Conservation (phyloP, 1,284 basidiomycete genomes). For the Ustilago bromivora region DNA sequence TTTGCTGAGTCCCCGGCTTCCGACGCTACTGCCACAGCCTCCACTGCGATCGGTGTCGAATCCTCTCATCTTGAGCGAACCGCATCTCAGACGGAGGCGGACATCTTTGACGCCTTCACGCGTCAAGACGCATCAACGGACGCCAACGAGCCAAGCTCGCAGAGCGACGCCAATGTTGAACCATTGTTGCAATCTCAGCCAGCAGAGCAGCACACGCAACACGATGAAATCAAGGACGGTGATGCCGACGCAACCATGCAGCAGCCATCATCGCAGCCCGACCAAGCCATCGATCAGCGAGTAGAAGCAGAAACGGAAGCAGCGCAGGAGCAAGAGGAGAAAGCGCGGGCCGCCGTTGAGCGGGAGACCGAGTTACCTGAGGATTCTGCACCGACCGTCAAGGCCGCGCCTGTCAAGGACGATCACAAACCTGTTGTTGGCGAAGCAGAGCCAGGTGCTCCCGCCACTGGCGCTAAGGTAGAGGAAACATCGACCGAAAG, state of each 20-base stretch:
- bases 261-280: not conserved
- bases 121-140: constrained; percentile 21
- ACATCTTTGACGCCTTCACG: constrained; percentile 37
- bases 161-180: not conserved
- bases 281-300: not conserved
- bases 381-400: not conserved
- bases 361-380: not conserved
- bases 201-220: not conserved
- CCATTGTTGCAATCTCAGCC: not conserved
- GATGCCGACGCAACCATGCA: not conserved
- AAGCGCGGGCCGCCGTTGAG: not conserved
- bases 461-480: not conserved
- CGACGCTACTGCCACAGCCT: not conserved
- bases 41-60: not conserved
- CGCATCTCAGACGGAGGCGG: constrained; percentile 14
- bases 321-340: not conserved
- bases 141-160: constrained; percentile 5
- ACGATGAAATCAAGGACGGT: not conserved
- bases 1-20: not conserved
- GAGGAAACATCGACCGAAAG: not conserved
- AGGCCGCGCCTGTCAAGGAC: not conserved
- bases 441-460: not conserved
- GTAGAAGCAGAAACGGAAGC: not conserved
- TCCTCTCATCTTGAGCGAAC: not conserved
- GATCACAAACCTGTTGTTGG: not conserved